Evolutionary conservation across 805 yeast species (phyloP).

Genomic region (Wickerhamomyces strasburgensis): DNA sequence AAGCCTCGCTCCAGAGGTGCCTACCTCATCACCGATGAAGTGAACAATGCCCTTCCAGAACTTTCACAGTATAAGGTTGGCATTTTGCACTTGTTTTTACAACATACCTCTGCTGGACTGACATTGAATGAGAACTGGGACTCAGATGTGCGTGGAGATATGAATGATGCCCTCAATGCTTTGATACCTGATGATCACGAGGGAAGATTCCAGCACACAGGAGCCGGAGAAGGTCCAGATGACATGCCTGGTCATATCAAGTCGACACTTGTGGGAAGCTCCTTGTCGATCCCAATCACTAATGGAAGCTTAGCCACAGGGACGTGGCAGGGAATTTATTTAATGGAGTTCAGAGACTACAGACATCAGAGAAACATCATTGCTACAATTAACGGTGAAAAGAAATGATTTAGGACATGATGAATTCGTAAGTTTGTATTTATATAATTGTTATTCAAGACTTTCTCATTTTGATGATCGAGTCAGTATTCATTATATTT

Average conservation of each 20-base stretch:
- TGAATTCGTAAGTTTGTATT: no score
- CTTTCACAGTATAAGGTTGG: slow-evolving; percentile 58
- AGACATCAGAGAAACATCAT: slow-evolving; percentile 61
- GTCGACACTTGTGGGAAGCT: slow-evolving; percentile 56
- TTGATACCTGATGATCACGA: slow-evolving; percentile 59
- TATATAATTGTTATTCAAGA: no score
- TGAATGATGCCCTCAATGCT: slow-evolving; percentile 57
- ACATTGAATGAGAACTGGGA: slow-evolving; percentile 79
- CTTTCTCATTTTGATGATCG: no score
- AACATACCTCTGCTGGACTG: slow-evolving; percentile 76
- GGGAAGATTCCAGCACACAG: slow-evolving; percentile 22
- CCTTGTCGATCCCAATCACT: slow-evolving; percentile 60
- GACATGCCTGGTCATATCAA: slow-evolving; percentile 84
- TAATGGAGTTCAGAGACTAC: slow-evolving; percentile 66
- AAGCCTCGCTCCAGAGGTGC: slow-evolving; percentile 60
- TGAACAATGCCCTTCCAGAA: slow-evolving; percentile 51
- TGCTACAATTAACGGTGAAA: slow-evolving; percentile 68
- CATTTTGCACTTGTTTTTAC: slow-evolving; percentile 57
- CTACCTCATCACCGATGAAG: slow-evolving; percentile 68
- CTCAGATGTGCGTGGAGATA: slow-evolving; percentile 67
- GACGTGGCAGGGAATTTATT: slow-evolving; percentile 83
- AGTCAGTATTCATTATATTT: slow-evolving; percentile 9
- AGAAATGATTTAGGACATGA: slow-evolving; percentile 1
- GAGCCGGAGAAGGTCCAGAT: slow-evolving; percentile 71
- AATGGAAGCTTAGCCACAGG: slow-evolving; percentile 68